phyloP scores from a whole-genome alignment of 31 red algal genomes.

The Odonthalia washingtoniensis region DNA sequence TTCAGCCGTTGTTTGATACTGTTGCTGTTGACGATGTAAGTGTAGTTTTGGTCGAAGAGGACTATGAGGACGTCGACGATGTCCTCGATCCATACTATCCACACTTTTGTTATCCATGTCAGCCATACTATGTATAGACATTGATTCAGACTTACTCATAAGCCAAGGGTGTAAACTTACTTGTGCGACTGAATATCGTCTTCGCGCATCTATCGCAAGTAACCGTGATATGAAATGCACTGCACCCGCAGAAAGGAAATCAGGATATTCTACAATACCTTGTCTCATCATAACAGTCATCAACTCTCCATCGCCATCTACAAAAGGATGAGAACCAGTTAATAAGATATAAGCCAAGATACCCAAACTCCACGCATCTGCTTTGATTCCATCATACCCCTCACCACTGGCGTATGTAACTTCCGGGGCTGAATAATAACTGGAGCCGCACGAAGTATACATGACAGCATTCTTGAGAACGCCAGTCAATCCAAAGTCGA shows the following conservation, averaged over 20 bases:
- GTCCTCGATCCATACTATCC: no score
- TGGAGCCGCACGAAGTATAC: conserved; percentile 78
- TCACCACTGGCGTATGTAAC: conserved; percentile 62
- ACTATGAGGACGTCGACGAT: background rate
- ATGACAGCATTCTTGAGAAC: conserved; percentile 52
- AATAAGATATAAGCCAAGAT: conserved; percentile 88
- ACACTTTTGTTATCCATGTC: conserved; percentile 27
- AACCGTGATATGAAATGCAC: conserved; percentile 71
- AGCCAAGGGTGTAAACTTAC: conserved; percentile 80
- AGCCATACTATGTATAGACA: conserved; percentile 6
- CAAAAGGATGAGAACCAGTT: conserved; percentile 86
- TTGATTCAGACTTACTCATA: conserved; percentile 54
- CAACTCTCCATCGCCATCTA: conserved; percentile 74
- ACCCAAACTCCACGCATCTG: conserved; percentile 88
- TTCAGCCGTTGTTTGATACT: no score
- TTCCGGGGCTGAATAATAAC: conserved; percentile 91
- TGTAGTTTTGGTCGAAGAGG: background rate
- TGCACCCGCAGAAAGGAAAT: conserved; percentile 61
- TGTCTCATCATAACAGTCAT: conserved; percentile 76
- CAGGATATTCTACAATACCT: conserved; percentile 68
- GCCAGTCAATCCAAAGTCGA: conserved; percentile 84
- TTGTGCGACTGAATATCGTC: conserved; percentile 71
- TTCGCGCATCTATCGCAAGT: conserved; percentile 54
- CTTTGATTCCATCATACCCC: conserved; percentile 81
- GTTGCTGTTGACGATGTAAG: no score